Base-by-base conservation (phyloP, 768 basidiomycete genomes). In the Leccinellum luteum region DNA sequence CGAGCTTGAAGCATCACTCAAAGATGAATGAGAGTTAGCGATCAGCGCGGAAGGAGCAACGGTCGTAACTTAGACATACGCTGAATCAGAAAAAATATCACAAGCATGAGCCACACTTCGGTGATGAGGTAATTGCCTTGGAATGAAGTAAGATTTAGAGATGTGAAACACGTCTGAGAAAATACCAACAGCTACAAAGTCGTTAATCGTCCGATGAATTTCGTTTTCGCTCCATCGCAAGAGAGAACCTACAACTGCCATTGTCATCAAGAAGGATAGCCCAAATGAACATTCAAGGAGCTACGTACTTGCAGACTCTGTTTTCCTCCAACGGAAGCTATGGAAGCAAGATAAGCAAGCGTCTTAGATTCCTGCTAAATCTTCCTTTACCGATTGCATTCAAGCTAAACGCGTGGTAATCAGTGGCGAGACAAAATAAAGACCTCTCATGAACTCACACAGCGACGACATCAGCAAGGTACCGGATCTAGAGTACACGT, bases 1-100 rank as follows among this genome's bases (percentile, higher is more conserved):
- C 57, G 54, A 50, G 30, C 54, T 56, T 61, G 63, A 48, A 65
- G 56, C 15, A 64, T 45, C 3, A 65, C 59, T 65, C 19, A 23
- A 23, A 15, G 7, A 15, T 41, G n/a, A n/a, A 41, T 41, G 17
- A 2, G 38, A 7, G 28, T 65, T 27, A 55, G 28, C 3, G 23
- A 34, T 19, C 13, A 19, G 17, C 1, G 14, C 19, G 4, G 32
- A 51, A 7, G 14, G 6, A 30, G 17, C n/a, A 41, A 7, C 10
- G 5, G 25, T 15, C 19, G 17, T n/a, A n/a, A n/a, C n/a, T 27
- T n/a, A 14, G 13, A 61, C 63, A 41, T 44, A 51, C 51, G 25
- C 23, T 52, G 53, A 10, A 60, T 55, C 13, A 64, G 9, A 30
- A 51, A 51, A 3, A 56, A 19, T 19, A 56, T 10, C 2, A 52